Percentiles rank a stretch among this genome's conserved stretches.
Evolutionary conservation across 495 filamentous ascomycete species (phyloP).

Genomic region (Podospora fimiseda): DNA sequence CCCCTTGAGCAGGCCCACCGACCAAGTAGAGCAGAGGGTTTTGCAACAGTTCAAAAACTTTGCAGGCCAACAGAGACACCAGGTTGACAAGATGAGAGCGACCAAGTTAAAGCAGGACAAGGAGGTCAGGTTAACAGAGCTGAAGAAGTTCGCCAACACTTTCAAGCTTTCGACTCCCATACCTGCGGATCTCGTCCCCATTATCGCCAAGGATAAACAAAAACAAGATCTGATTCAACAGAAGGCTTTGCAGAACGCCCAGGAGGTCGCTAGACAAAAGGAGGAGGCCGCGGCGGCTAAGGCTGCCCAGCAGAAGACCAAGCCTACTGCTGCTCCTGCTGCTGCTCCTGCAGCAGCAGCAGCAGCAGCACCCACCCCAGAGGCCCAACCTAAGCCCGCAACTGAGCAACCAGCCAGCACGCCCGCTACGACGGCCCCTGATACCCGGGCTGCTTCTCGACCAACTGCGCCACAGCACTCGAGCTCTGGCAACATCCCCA

Average conservation of each 20-base stretch:
- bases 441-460: slow-evolving; percentile 22
- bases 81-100: slow-evolving; percentile 64
- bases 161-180: slow-evolving; percentile 93
- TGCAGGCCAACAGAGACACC: slow-evolving; percentile 48
- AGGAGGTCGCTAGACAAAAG: slow-evolving; percentile 47
- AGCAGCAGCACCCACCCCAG: slow-evolving; percentile 10
- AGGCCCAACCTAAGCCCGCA: slow-evolving; percentile 28
- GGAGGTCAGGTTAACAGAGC: slow-evolving; percentile 81
- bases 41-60: slow-evolving; percentile 77
- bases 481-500: slow-evolving; percentile 27
- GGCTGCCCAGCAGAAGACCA: slow-evolving; percentile 36
- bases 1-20: slow-evolving; percentile 45
- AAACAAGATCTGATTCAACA: slow-evolving; percentile 92
- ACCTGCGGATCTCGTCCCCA: slow-evolving; percentile 83
- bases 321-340: slow-evolving; percentile 15
- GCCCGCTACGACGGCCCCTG: slow-evolving; percentile 22
- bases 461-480: slow-evolving; percentile 28
- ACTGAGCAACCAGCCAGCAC: slow-evolving; percentile 15
- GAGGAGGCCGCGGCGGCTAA: slow-evolving; percentile 19
- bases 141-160: slow-evolving; percentile 88
- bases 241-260: slow-evolving; percentile 64
- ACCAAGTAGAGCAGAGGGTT: slow-evolving; percentile 72
- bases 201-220: slow-evolving; percentile 86
- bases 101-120: slow-evolving; percentile 76
- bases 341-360: too few relatives aligned